phyloP scores from a whole-genome alignment of 2,329 filamentous ascomycete species.

The Paracoccidioides lutzii region DNA sequence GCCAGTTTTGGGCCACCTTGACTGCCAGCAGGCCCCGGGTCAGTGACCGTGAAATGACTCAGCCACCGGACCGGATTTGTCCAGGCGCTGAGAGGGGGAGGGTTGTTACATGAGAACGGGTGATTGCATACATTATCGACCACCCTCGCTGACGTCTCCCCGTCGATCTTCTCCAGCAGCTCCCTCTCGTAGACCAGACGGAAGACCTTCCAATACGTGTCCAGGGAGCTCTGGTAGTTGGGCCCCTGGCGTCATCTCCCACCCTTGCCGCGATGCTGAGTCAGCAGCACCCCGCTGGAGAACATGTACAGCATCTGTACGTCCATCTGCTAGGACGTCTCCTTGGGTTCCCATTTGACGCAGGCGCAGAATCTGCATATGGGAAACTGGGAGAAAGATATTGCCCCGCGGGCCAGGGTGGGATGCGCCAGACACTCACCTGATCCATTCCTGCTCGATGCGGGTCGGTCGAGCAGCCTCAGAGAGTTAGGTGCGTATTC shows the following conservation, averaged over 20 bases:
- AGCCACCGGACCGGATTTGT: neutral
- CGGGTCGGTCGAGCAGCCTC: neutral
- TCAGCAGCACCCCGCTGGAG: neutral
- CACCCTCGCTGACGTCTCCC: neutral
- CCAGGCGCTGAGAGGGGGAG: neutral
- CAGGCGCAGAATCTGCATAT: neutral
- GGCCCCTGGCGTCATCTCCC: neutral
- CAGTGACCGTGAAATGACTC: no score
- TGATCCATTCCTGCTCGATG: slow-evolving; percentile 2
- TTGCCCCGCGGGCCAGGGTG: no score
- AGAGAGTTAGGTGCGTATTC: neutral
- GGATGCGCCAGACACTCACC: neutral
- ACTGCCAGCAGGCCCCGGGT: neutral
- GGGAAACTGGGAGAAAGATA: neutral
- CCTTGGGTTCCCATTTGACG: neutral
- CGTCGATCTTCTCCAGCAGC: neutral
- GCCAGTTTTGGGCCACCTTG: neutral
- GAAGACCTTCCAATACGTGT: neutral
- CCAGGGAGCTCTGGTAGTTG: neutral
- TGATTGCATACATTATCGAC: neutral
- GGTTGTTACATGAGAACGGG: neutral
- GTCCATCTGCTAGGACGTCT: neutral
- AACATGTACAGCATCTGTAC: neutral
- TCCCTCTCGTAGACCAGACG: neutral
- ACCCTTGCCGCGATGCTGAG: neutral